Evolutionary conservation across 768 basidiomycete genomes (phyloP), one percentile per base, ranked within the genome.

Genomic region (Leccinum broughii): DNA sequence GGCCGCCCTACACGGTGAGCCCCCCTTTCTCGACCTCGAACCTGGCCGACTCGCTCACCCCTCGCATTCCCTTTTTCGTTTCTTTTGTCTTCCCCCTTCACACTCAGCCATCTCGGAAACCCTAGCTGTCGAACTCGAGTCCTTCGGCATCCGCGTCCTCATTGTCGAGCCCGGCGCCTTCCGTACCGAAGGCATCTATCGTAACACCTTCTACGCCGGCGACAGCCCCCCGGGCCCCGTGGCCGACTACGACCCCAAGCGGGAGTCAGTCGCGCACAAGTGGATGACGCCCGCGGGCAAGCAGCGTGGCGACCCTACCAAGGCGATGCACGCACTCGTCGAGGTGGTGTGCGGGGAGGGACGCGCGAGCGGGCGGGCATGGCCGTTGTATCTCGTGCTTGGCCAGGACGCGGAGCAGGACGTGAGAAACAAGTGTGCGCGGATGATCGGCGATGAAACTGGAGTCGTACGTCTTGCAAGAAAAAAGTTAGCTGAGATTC

Each of bases 121-220:
- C 1, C 76, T 86, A 54, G 72, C 80, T 7, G 64, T 72, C 22
- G 87, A 88, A 70, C 74, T 88, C 26, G 78, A 80, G 3, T 80
- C 78, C 11, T 81, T 85, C 67, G 77, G 77, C 39, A 82, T 88
- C 64, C 81, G 83, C 35, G 79, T 84, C 22, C 74, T 85, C 24
- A 75, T 86, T 49, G 83, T 88, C 52, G 77, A 80, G 50, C 86
- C 86, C 2, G 86, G 86, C 10, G 72, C 82, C 15, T 87, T 87
- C 76, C 79, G 83, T 39, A 88, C 87, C 0, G 80, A 84, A 67
- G 80, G 81, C 35, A 85, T 86, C 46, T 81, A 81, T 67, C 64
- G 75, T 13, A 64, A 78, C 52, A 62, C 61, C 2, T 81, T 78
- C 60, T 67, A 75, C 58, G 66, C 67, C 7, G 66, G 63, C 8